A percentile compares a stretch with the other conserved stretches of the same genome.
Evolutionary conservation across 2,329 filamentous ascomycete genomes (phyloP).

Genomic region (Blumeriella jaapii): DNA sequence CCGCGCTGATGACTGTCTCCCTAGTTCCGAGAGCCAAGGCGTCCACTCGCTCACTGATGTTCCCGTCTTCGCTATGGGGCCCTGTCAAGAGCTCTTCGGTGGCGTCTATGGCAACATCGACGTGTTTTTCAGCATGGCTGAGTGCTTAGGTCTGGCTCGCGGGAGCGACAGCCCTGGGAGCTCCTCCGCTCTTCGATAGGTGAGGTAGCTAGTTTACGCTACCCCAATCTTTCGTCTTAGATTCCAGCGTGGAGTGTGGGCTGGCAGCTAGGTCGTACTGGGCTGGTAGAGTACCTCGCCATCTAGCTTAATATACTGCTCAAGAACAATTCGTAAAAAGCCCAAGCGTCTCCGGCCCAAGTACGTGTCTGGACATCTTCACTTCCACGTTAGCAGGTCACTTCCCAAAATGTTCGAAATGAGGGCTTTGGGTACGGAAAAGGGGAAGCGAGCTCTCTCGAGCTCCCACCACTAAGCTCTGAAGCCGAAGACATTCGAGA

Average conservation of each 20-base stretch:
- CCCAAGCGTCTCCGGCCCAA: no score
- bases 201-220: not conserved
- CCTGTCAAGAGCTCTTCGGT: constrained; percentile 66
- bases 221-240: no score
- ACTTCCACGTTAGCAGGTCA: no score
- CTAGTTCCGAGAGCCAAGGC: constrained; percentile 44
- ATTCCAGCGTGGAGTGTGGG: not conserved
- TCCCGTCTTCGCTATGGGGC: constrained; percentile 66
- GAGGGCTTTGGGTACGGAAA: no score
- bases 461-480: no score
- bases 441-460: no score
- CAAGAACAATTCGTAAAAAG: no score
- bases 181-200: not conserved
- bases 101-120: constrained; percentile 62
- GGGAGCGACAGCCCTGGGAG: constrained; percentile 5
- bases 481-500: no score
- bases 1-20: not conserved
- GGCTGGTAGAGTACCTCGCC: not conserved
- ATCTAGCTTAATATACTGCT: no score
- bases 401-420: no score
- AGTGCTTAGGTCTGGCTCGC: constrained; percentile 21
- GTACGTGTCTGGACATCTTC: no score
- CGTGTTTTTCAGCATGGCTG: constrained; percentile 57
- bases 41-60: constrained; percentile 72
- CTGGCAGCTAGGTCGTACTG: not conserved